phyloP scores from a whole-genome alignment of 2,329 filamentous ascomycete species.

The Colletotrichum tofieldiae region DNA sequence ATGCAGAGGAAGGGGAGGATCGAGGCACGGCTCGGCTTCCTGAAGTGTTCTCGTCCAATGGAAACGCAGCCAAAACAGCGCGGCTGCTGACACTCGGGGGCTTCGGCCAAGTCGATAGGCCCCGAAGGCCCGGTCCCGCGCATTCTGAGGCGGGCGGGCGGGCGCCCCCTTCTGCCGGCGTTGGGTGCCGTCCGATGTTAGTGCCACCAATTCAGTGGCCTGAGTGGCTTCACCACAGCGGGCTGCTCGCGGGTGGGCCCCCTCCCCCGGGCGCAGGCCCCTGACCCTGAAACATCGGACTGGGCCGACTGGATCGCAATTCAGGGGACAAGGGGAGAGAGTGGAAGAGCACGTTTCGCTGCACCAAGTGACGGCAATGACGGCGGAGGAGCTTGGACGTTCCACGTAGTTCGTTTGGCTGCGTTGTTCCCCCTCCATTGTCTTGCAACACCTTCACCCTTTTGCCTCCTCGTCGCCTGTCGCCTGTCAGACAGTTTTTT shows the following conservation, averaged over 20 bases:
- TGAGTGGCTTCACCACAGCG: constrained; percentile 4
- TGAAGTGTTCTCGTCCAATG: constrained; percentile 4
- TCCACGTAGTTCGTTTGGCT: constrained; percentile 23
- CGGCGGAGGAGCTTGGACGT: constrained; percentile 37
- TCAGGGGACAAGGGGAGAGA: constrained; percentile 24
- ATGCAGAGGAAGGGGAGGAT: background rate
- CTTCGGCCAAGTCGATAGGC: constrained; percentile 18
- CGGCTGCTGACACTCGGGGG: constrained; percentile 23
- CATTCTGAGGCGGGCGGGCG: background rate
- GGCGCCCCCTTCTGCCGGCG: background rate
- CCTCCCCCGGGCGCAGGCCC: constrained; percentile 16
- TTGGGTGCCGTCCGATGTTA: constrained; percentile 36
- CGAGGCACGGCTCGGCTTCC: background rate
- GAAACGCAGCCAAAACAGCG: constrained; percentile 8
- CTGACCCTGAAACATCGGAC: constrained; percentile 44
- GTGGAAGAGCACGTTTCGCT: constrained; percentile 35
- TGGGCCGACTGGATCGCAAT: constrained; percentile 31
- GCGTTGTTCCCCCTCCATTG: constrained; percentile 19
- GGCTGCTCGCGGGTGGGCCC: background rate
- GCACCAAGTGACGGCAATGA: constrained; percentile 21
- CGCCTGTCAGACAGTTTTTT: constrained; percentile 7
- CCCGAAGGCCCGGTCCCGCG: constrained; percentile 32
- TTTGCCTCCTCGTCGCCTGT: constrained; percentile 1
- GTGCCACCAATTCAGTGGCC: background rate
- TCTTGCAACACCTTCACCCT: background rate